phyloP scores from a whole-genome alignment of 192 early-diverging fungal genomes.

The Podila horticola region DNA sequence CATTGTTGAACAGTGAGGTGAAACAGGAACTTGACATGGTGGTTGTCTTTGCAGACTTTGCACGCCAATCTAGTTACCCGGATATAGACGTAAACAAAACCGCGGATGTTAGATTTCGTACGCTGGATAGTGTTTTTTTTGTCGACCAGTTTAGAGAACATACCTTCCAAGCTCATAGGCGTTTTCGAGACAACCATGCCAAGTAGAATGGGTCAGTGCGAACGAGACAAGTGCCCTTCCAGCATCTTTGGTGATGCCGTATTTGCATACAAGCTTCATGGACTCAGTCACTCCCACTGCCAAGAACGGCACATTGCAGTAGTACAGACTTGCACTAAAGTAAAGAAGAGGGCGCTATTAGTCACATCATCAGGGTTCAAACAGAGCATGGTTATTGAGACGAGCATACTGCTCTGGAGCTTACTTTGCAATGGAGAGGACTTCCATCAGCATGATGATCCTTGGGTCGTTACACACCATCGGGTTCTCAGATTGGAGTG shows the following conservation, averaged over 20 bases:
- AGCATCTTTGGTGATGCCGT: slow-evolving; percentile 40
- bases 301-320: slow-evolving; percentile 39
- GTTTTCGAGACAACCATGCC: slow-evolving; percentile 46
- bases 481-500: slow-evolving; percentile 13
- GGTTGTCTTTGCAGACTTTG: slow-evolving; percentile 21
- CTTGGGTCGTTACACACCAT: slow-evolving; percentile 16
- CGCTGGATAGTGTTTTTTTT: background rate
- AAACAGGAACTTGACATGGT: slow-evolving; percentile 43
- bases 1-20: slow-evolving; percentile 45
- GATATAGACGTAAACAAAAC: background rate
- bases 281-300: slow-evolving; percentile 31
- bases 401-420: background rate
- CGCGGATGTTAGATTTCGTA: background rate
- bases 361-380: background rate
- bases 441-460: slow-evolving; percentile 37
- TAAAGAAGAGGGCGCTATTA: background rate
- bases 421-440: slow-evolving; percentile 33
- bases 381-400: background rate
- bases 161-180: slow-evolving; percentile 45
- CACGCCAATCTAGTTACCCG: slow-evolving; percentile 23
- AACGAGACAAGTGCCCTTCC: slow-evolving; percentile 36
- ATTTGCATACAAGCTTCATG: slow-evolving; percentile 23
- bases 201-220: slow-evolving; percentile 37
- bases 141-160: background rate
- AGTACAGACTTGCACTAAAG: slow-evolving; percentile 39